These are phyloP conservation scores for Microthyrium microscopicum DNA, from an alignment of 2,329 filamentous ascomycete genomes.

Conservation along the genomic window DNA sequence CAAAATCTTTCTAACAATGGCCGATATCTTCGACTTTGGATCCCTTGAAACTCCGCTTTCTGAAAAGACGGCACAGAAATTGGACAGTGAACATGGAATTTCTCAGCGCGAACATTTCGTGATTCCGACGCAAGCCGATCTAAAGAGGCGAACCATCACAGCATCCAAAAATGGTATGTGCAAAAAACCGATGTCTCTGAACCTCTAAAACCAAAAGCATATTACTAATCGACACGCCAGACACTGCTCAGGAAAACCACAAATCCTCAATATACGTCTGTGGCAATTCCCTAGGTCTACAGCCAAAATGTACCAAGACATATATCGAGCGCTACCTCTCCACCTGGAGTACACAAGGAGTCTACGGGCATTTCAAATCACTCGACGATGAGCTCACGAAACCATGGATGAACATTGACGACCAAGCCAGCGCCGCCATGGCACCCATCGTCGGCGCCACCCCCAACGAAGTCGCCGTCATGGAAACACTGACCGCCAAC, in stretches of 20 bases:
- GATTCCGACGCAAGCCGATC: constrained; percentile 56
- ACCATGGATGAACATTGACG: constrained; percentile 63
- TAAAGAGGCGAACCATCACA: constrained; percentile 50
- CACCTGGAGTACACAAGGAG: constrained; percentile 72
- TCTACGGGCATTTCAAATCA: constrained; percentile 64
- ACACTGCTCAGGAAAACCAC: constrained; percentile 17
- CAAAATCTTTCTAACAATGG: too few species aligned
- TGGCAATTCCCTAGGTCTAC: constrained; percentile 76
- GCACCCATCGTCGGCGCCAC: constrained; percentile 61
- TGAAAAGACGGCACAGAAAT: too few species aligned
- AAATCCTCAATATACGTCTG: constrained; percentile 58
- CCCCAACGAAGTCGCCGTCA: constrained; percentile 61
- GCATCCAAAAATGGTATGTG: constrained; percentile 13
- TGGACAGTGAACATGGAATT: too few species aligned
- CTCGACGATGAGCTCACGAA: constrained; percentile 51
- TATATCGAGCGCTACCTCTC: constrained; percentile 58
- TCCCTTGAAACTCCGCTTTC: too few species aligned
- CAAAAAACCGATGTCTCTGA: constrained; percentile 2
- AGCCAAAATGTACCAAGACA: constrained; percentile 50
- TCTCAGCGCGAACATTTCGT: constrained; percentile 51
- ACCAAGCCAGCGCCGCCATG: constrained; percentile 41
- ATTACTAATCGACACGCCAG: constrained; percentile 1
- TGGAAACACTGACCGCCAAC: constrained; percentile 75
- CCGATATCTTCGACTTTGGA: too few species aligned
- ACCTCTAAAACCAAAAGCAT: neutral